Base-by-base conservation (phyloP, 768 basidiomycete genomes). In the Tulasnella sp. region DNA sequence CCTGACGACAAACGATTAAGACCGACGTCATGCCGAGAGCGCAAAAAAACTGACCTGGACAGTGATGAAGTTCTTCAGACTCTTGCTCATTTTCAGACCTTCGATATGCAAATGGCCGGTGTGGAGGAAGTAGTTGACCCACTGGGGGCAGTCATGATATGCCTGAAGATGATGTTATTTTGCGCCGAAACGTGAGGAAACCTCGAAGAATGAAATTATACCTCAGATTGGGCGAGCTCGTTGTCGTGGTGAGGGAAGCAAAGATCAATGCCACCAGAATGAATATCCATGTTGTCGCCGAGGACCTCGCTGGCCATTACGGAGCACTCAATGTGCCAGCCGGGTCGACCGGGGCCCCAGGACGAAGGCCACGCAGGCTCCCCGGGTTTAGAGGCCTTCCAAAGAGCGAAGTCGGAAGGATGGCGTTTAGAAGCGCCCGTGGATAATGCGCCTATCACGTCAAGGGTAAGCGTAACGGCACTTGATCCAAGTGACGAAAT, bases 221-320 rank as follows among this genome's bases (percentile, higher is more conserved):
- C 96, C 88, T 98, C 97, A 66, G 93, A 89, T 80, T 99, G 97
- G 0, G 97, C 97, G 77, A 99, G 86, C 82, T 99, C 97, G 79
- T 99, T 99, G 79, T 98, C 96, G 78, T 99, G 97, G 81, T 99
- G 97, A 5, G 97, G 97, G 82, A 99, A 99, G n/a, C 94, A 91
- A 65, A 99, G 84, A 81, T 99, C 97, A 44, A 93, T 89, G 5
- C 97, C 97, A 67, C 97, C 97, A 8, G 95, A 97, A 79, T 99
- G 97, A 74, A 99, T 95, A 80, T 98, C 97, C 88, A 99, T 92
- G 72, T 88, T 90, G 72, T 89, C 86, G 2, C 95, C 96, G 62
- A 98, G 83, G 64, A 98, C 83, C 37, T 90, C 94, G 75, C 88
- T 91, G 19, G 95, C 95, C 96, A 99, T 99, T 39, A 97, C 96